Evolutionary conservation across 2,329 filamentous ascomycete genomes (phyloP).

Genomic region (Fusarium dlaminii): DNA sequence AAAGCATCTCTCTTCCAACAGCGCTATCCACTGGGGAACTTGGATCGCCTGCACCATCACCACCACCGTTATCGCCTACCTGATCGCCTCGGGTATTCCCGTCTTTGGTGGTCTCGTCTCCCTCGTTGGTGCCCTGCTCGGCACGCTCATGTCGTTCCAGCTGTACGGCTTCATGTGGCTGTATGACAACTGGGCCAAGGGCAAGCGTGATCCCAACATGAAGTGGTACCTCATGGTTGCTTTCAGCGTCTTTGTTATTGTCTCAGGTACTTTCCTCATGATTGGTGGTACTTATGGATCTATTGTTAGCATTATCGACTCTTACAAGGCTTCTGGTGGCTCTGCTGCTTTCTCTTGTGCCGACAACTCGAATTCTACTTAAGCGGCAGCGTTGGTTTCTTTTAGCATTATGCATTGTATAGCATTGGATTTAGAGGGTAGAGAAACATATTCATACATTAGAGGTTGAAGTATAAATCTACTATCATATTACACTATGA

Average conservation of each 20-base stretch:
- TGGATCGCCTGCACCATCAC: slow-evolving; percentile 45
- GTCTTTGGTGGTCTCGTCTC: slow-evolving; percentile 45
- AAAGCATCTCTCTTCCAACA: slow-evolving; percentile 45
- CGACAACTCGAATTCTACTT: slow-evolving; percentile 52
- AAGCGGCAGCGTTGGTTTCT: neutral
- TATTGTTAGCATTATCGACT: slow-evolving; percentile 47
- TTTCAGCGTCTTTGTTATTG: slow-evolving; percentile 22
- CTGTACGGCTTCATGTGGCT: slow-evolving; percentile 45
- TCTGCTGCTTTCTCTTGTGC: slow-evolving; percentile 54
- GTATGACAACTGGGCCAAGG: slow-evolving; percentile 41
- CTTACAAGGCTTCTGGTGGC: slow-evolving; percentile 48
- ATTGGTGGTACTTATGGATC: slow-evolving; percentile 57
- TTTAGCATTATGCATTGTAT: neutral
- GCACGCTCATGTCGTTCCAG: slow-evolving; percentile 45
- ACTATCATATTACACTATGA: neutral
- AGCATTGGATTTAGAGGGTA: neutral
- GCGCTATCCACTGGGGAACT: slow-evolving; percentile 43
- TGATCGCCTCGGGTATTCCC: slow-evolving; percentile 37
- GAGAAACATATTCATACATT: neutral
- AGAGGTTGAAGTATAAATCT: slow-evolving; percentile 3
- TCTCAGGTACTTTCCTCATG: slow-evolving; percentile 51
- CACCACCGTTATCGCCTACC: slow-evolving; percentile 41
- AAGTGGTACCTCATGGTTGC: slow-evolving; percentile 31
- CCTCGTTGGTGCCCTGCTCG: slow-evolving; percentile 43
- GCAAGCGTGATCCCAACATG: slow-evolving; percentile 9